Conservation (phyloP, 2,329 filamentous ascomycete genomes). For the Calycina herbarum region DNA sequence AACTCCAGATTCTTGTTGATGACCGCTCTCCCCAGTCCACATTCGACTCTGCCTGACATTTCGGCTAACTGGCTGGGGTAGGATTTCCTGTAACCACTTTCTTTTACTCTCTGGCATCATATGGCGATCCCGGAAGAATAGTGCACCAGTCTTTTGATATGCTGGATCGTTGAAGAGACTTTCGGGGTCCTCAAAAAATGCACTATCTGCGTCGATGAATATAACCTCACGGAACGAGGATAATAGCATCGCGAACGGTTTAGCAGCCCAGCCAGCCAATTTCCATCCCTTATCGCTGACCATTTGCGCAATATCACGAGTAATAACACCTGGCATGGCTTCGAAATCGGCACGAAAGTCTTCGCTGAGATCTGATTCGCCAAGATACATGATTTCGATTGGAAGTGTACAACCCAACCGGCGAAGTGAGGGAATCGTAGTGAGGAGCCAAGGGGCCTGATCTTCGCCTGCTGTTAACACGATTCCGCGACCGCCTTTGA, state of each 20-base stretch:
- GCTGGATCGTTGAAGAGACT: constrained; percentile 36
- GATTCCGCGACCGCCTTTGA: neutral
- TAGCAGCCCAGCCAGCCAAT: constrained; percentile 41
- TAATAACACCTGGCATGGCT: neutral
- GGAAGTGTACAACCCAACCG: neutral
- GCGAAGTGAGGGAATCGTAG: neutral
- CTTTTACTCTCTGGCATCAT: constrained; percentile 19
- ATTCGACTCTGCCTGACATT: neutral
- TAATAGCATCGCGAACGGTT: constrained; percentile 43
- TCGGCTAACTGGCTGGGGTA: neutral
- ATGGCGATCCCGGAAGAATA: constrained; percentile 46
- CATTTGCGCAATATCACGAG: neutral
- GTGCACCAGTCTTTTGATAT: constrained; percentile 39
- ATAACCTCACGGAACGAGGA: constrained; percentile 42
- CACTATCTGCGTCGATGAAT: constrained; percentile 43
- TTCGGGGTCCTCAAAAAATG: constrained; percentile 43
- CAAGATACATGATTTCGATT: neutral
- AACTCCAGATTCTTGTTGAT: constrained; percentile 40
- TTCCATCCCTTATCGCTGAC: neutral
- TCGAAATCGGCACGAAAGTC: neutral
- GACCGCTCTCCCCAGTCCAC: constrained; percentile 27
- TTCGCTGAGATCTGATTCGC: neutral
- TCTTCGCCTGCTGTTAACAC: neutral
- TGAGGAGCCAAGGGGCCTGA: neutral
- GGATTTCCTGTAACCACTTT: constrained; percentile 21